Evolutionary conservation across 2,329 filamentous ascomycete genomes (phyloP).

Genomic region (Calycina marina): DNA sequence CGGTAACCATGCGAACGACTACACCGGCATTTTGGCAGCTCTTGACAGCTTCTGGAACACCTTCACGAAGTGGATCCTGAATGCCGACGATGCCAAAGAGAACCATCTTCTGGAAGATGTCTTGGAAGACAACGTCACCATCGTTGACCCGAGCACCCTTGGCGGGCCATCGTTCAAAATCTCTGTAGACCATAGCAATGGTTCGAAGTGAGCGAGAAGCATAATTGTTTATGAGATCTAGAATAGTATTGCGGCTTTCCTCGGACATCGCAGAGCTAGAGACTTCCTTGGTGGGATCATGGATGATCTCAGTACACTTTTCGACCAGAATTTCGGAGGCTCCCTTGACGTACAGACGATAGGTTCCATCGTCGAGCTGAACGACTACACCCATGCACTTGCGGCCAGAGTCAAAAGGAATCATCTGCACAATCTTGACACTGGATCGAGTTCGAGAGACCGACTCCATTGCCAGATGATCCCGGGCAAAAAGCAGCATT

Average conservation of each 20-base stretch:
- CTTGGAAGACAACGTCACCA: slow-evolving; percentile 52
- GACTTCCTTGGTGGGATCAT: slow-evolving; percentile 42
- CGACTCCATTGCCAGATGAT: slow-evolving; percentile 48
- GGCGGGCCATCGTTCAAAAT: slow-evolving; percentile 57
- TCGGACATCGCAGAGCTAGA: slow-evolving; percentile 35
- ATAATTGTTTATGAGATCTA: slow-evolving; percentile 42
- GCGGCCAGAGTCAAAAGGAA: slow-evolving; percentile 27
- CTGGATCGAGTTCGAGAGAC: slow-evolving; percentile 48
- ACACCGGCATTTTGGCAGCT: slow-evolving; percentile 56
- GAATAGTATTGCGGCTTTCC: slow-evolving; percentile 39
- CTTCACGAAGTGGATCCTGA: slow-evolving; percentile 56
- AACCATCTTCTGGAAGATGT: slow-evolving; percentile 56
- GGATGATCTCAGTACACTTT: slow-evolving; percentile 34
- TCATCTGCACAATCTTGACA: slow-evolving; percentile 38
- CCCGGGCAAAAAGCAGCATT: slow-evolving; percentile 52
- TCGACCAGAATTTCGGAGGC: slow-evolving; percentile 35
- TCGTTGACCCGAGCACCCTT: slow-evolving; percentile 36
- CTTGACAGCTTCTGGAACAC: slow-evolving; percentile 52
- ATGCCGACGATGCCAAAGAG: slow-evolving; percentile 62
- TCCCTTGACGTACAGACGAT: slow-evolving; percentile 36
- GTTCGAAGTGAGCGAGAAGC: slow-evolving; percentile 57
- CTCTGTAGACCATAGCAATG: slow-evolving; percentile 59
- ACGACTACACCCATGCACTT: slow-evolving; percentile 58
- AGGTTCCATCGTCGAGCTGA: slow-evolving; percentile 30
- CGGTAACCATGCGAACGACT: slow-evolving; percentile 59